Conservation (phyloP, 495 filamentous ascomycete genomes). For the Talaromyces adpressus region DNA sequence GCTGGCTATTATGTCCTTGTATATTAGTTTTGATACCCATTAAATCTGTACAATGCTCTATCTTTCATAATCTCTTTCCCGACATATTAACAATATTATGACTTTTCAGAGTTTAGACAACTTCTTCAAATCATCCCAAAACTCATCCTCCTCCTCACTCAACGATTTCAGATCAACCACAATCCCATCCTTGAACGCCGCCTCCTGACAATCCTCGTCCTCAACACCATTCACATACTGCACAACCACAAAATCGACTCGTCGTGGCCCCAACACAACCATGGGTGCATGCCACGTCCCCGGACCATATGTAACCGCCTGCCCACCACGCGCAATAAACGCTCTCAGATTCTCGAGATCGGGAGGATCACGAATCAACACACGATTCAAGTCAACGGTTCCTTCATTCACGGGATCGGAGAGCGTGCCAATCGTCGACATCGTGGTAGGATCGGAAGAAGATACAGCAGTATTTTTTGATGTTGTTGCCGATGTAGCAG, state of each 20-base stretch:
- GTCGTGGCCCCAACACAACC: constrained; percentile 67
- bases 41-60: neutral
- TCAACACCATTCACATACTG: constrained; percentile 81
- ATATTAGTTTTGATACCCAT: constrained; percentile 10
- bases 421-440: neutral
- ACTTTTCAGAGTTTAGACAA: constrained; percentile 17
- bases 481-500: constrained; percentile 20
- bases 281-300: constrained; percentile 98
- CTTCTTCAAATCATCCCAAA: constrained; percentile 16
- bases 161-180: constrained; percentile 26
- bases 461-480: neutral
- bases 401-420: constrained; percentile 11
- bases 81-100: neutral
- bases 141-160: constrained; percentile 25
- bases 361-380: constrained; percentile 54
- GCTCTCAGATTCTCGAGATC: constrained; percentile 65
- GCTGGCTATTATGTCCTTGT: neutral
- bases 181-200: constrained; percentile 42
- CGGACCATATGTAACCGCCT: constrained; percentile 85
- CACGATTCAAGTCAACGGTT: constrained; percentile 24
- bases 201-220: constrained; percentile 88
- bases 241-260: constrained; percentile 78
- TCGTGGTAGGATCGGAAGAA: neutral
- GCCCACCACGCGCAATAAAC: constrained; percentile 69
- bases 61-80: constrained; percentile 4